Evolutionary conservation across 331 rosid genomes (phyloP), one percentile per base, ranked within the genome.

Genomic region (Quercus tomentella): DNA sequence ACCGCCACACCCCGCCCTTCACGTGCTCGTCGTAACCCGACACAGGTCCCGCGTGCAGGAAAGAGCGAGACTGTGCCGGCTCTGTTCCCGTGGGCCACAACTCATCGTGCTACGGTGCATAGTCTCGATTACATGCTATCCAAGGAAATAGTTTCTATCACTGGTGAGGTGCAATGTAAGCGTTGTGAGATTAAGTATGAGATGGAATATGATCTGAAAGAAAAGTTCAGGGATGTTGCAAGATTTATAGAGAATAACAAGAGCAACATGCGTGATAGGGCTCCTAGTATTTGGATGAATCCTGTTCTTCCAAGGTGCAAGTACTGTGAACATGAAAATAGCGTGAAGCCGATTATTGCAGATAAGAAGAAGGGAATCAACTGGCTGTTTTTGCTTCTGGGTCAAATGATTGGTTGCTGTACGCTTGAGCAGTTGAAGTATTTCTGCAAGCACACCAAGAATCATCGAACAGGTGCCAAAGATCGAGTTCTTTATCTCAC

Each of bases 1-100:
- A 1, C 17, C 3, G 12, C 56, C 10, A 2, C 72, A 17, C 51
- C 76, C 0, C 41, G 28, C 33, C 16, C 31, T 9, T 22, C 21
- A 15, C 75, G 75, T 6, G 5, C 37, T 1, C 86, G 67, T 0
- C 76, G 79, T 0, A 75, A 77, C 30, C 30, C 74, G 1, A 49
- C 70, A 0, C 81, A 63, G 2, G 54, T 8, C 4, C 57, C 71
- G 7, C 41, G 45, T 0, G 33, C 6, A 0, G 78, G 72, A 1
- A 81, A 26, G 43, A 65, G 76, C 1, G 62, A 77, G 23, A 77
- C 21, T 0, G 30, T 90, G 8, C 71, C 82, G 0, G 30, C 82
- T 0, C 89, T 87, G 0, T 92, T 79, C 2, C 83, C 77, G 0
- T 92, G 95, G 95, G 92, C 93, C 2, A 85, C 91, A 0, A 7